A percentile compares a stretch with the other conserved stretches of the same genome.
These are phyloP conservation scores for Colletotrichum melonis DNA, from an alignment of 2,329 filamentous ascomycete genomes.

Conservation along the genomic window DNA sequence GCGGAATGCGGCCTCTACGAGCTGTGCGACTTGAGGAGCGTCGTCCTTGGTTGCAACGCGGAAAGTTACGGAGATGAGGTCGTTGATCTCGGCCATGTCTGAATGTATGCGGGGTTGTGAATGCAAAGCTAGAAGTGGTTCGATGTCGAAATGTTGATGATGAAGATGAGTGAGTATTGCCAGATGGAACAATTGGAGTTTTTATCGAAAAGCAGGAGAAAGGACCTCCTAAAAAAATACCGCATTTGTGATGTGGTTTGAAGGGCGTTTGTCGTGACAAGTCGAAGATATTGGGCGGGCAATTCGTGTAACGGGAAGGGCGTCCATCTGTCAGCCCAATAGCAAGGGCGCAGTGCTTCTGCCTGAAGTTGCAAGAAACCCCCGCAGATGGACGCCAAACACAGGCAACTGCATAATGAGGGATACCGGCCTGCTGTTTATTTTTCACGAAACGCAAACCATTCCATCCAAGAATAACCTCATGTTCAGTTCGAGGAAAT, in stretches of 20 bases:
- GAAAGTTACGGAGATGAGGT: slow-evolving; percentile 43
- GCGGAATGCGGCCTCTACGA: slow-evolving; percentile 54
- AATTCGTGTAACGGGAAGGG: neutral
- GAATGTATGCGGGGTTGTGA: no score
- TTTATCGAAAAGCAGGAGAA: neutral
- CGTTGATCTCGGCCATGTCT: neutral
- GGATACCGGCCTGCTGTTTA: neutral
- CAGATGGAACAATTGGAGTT: neutral
- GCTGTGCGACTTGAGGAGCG: slow-evolving; percentile 46
- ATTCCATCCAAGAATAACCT: neutral
- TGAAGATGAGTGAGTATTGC: neutral
- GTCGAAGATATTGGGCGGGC: neutral
- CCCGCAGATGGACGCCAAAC: neutral
- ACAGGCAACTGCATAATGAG: neutral
- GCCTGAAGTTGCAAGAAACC: neutral
- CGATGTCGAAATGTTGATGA: neutral
- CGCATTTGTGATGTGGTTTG: neutral
- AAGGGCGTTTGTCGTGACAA: neutral
- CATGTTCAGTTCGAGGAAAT: neutral
- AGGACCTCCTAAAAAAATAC: neutral
- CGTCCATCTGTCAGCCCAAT: neutral
- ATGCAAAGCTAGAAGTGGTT: neutral
- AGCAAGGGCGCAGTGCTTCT: neutral
- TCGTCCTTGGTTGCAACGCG: slow-evolving; percentile 50
- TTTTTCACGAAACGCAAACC: neutral